A percentile compares a stretch with the other conserved stretches of the same genome.
These are phyloP conservation scores for Cladophialophora exuberans DNA, from an alignment of 2,329 filamentous ascomycete species.

Conservation along the genomic window DNA sequence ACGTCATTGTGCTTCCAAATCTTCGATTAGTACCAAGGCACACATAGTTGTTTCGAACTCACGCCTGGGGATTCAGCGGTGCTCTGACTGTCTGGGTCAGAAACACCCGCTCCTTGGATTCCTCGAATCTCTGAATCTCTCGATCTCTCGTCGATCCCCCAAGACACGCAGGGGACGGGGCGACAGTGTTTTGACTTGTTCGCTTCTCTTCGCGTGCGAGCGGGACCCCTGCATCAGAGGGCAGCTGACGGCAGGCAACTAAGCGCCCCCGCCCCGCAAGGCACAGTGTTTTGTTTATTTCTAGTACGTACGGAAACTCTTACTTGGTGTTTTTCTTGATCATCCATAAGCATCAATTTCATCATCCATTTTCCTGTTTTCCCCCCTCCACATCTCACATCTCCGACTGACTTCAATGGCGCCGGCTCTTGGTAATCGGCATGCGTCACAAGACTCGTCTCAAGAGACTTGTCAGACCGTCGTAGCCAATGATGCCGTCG, in stretches of 20 bases:
- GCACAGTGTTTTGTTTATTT: constrained; percentile 6
- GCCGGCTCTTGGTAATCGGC: constrained; percentile 31
- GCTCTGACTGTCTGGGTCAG: no score
- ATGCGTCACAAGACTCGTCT: constrained; percentile 31
- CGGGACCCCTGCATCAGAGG: no score
- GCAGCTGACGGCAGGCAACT: not conserved
- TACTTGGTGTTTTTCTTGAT: constrained; percentile 4
- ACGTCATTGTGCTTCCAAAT: no score
- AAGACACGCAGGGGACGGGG: no score
- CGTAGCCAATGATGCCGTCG: constrained; percentile 21
- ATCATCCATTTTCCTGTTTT: constrained; percentile 10
- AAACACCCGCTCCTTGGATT: no score
- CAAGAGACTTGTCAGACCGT: constrained; percentile 24
- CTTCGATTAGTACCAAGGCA: no score
- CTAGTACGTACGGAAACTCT: constrained; percentile 14
- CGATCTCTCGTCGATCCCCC: no score
- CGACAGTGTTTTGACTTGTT: no score
- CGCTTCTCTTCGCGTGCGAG: no score
- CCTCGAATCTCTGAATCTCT: no score
- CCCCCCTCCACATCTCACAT: constrained; percentile 16
- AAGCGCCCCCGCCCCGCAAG: constrained; percentile 9
- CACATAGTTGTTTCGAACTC: no score
- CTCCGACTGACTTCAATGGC: constrained; percentile 27
- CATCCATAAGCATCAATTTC: constrained; percentile 16
- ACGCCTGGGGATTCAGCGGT: no score